Evolutionary conservation across 352 stramenopile genomes (phyloP).

Genomic region (Globisporangium ultimum): DNA sequence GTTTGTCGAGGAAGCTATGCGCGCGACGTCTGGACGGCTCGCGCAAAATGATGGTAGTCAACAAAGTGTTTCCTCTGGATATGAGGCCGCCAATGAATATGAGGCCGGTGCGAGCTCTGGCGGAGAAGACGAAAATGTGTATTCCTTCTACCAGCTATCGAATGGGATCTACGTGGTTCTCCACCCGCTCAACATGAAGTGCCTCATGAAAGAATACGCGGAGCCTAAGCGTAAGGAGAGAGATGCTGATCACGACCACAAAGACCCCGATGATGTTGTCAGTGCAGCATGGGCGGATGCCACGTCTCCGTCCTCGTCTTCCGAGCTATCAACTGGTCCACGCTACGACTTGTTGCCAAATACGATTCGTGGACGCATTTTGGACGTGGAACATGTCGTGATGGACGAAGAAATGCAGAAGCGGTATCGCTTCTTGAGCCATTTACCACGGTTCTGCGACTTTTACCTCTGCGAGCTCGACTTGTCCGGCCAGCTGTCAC

Average conservation of each 20-base stretch:
- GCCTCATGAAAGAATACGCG: constrained; percentile 73
- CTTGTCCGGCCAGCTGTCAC: constrained; percentile 61
- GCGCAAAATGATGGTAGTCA: constrained; percentile 23
- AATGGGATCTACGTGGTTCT: constrained; percentile 88
- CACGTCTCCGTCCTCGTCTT: constrained; percentile 7
- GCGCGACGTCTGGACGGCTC: constrained; percentile 58
- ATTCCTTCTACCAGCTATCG: constrained; percentile 85
- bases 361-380: constrained; percentile 48
- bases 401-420: constrained; percentile 85
- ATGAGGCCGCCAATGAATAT: background rate
- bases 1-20: constrained; percentile 80
- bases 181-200: constrained; percentile 89
- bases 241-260: constrained; percentile 13
- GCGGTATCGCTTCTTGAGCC: constrained; percentile 83
- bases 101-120: constrained; percentile 2
- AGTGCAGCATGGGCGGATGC: constrained; percentile 29
- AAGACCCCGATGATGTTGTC: constrained; percentile 20
- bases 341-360: constrained; percentile 59
- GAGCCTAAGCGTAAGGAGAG: constrained; percentile 20
- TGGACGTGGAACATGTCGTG: constrained; percentile 86
- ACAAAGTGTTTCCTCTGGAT: background rate
- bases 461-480: constrained; percentile 89
- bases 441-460: constrained; percentile 83
- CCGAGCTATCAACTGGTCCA: constrained; percentile 13
- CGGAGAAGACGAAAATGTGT: constrained; percentile 28